phyloP scores from a whole-genome alignment of 2,329 filamentous ascomycete species.

The Davidsoniella eucalypti region DNA sequence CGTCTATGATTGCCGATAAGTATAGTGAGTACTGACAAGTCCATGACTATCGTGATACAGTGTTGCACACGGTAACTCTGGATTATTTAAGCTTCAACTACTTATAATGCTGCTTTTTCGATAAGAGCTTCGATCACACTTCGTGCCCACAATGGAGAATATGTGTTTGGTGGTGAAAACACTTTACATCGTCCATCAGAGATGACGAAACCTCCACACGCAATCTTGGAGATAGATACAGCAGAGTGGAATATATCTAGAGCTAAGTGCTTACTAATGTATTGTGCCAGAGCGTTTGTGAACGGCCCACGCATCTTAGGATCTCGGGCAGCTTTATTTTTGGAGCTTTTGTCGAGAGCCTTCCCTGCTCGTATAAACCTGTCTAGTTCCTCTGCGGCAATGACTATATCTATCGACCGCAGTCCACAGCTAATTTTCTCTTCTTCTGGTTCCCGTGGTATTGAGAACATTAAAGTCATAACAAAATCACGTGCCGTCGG shows the following conservation, averaged over 20 bases:
- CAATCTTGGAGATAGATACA: slow-evolving; percentile 35
- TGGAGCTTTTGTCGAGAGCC: slow-evolving; percentile 16
- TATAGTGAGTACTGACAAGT: too few relatives aligned
- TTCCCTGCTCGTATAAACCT: slow-evolving; percentile 29
- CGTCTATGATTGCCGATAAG: too few relatives aligned
- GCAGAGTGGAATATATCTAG: slow-evolving; percentile 38
- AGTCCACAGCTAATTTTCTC: slow-evolving; percentile 22
- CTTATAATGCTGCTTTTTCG: slow-evolving; percentile 5
- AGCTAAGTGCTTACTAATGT: slow-evolving; percentile 35
- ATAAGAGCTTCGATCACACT: slow-evolving; percentile 9
- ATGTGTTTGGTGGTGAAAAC: slow-evolving; percentile 16
- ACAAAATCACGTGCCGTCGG: slow-evolving; percentile 29
- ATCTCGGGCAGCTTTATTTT: slow-evolving; percentile 18
- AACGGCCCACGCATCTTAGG: slow-evolving; percentile 25
- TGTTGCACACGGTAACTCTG: not conserved
- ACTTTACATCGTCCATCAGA: slow-evolving; percentile 37
- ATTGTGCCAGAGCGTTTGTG: slow-evolving; percentile 31
- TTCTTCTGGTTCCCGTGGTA: slow-evolving; percentile 20
- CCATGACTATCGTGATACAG: too few relatives aligned
- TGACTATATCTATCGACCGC: slow-evolving; percentile 33
- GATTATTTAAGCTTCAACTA: not conserved
- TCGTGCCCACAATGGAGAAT: slow-evolving; percentile 6
- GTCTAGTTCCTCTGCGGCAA: slow-evolving; percentile 30
- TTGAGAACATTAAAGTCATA: slow-evolving; percentile 34
- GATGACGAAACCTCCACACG: slow-evolving; percentile 38